A percentile compares a stretch with the other conserved stretches of the same genome.
phyloP scores from a whole-genome alignment of 345 rosid genomes.

The Balakata baccata region DNA sequence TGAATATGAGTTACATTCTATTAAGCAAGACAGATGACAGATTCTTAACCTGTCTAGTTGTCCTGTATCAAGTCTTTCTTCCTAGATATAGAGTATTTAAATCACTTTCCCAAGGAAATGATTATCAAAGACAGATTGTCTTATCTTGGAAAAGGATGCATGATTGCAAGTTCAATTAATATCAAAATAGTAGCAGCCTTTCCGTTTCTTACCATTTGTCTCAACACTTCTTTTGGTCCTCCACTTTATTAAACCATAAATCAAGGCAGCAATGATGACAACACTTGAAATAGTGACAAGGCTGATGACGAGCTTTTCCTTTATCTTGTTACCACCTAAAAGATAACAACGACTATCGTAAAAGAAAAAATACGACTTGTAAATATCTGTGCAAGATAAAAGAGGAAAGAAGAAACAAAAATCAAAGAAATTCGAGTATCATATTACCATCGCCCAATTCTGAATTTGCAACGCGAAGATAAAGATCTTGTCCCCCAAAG shows the following conservation, averaged over 20 bases:
- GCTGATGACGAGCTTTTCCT: background rate
- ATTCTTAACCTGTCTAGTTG: too few species aligned
- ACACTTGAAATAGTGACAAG: background rate
- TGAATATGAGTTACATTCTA: too few species aligned
- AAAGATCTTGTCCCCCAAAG: slow-evolving; percentile 14
- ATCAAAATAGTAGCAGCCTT: background rate
- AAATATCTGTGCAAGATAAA: background rate
- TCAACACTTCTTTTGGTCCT: background rate
- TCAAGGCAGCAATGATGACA: background rate
- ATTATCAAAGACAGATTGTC: too few species aligned
- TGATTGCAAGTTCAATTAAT: too few species aligned
- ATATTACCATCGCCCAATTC: slow-evolving; percentile 12
- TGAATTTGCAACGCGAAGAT: slow-evolving; percentile 13
- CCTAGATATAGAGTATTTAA: too few species aligned
- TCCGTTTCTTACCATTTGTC: slow-evolving; percentile 8
- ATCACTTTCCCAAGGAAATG: too few species aligned
- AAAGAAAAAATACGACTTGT: background rate
- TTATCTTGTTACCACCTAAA: slow-evolving; percentile 8
- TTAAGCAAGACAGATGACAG: too few species aligned
- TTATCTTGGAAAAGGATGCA: background rate
- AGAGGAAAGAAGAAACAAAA: background rate
- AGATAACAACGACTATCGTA: background rate
- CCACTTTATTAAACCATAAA: background rate
- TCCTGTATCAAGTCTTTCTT: too few species aligned
- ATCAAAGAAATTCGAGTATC: background rate